These are phyloP conservation scores for Exsudoporus frostii DNA, from an alignment of 768 basidiomycete species.

Conservation along the genomic window DNA sequence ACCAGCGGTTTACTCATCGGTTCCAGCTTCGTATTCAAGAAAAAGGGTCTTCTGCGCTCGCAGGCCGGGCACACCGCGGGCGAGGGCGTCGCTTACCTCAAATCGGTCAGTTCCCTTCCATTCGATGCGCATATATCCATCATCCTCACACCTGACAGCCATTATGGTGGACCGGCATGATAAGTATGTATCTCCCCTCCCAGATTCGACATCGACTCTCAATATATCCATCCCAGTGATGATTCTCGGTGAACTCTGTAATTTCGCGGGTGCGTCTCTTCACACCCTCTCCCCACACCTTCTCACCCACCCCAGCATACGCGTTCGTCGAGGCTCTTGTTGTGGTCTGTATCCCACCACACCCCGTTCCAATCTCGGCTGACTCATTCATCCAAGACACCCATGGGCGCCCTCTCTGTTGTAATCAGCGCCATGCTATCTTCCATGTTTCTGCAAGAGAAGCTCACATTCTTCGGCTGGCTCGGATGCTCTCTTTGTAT, in stretches of 20 bases:
- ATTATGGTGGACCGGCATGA: slow-evolving; percentile 96
- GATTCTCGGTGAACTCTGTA: slow-evolving; percentile 88
- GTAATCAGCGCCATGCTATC: slow-evolving; percentile 93
- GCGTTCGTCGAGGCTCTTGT: slow-evolving; percentile 91
- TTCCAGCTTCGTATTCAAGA: slow-evolving; percentile 94
- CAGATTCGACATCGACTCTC: not conserved
- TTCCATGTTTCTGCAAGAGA: slow-evolving; percentile 91
- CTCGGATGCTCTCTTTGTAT: slow-evolving; percentile 91
- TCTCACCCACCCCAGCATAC: slow-evolving; percentile 50
- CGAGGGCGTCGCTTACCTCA: slow-evolving; percentile 92
- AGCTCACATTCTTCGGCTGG: slow-evolving; percentile 95
- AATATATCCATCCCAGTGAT: slow-evolving; percentile 53
- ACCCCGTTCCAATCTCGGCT: not conserved
- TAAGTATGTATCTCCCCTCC: slow-evolving; percentile 38
- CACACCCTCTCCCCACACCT: not conserved
- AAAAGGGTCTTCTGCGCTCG: slow-evolving; percentile 82
- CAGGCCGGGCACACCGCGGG: slow-evolving; percentile 78
- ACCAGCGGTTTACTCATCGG: slow-evolving; percentile 87
- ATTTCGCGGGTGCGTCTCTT: slow-evolving; percentile 66
- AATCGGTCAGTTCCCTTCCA: slow-evolving; percentile 60
- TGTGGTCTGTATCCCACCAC: slow-evolving; percentile 56
- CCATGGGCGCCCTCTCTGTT: slow-evolving; percentile 93
- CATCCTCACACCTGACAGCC: slow-evolving; percentile 37
- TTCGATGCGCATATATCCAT: slow-evolving; percentile 5
- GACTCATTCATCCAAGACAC: slow-evolving; percentile 52